Evolutionary conservation across 768 basidiomycete genomes (phyloP).

Genomic region (Russula abietina): DNA sequence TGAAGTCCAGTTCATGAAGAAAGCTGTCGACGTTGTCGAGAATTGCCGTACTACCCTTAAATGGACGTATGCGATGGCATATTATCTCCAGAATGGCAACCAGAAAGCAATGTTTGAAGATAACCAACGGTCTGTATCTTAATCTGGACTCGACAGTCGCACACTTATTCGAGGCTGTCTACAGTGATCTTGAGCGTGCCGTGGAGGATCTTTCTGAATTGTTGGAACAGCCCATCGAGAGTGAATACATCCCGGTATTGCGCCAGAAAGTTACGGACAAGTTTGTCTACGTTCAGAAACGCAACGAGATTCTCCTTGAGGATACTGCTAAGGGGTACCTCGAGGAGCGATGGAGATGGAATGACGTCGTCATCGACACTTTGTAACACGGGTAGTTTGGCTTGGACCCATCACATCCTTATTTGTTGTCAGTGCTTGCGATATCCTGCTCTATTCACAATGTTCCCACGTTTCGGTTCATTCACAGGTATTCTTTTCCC

Average conservation of each 20-base stretch:
- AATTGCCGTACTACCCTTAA: conserved; percentile 93
- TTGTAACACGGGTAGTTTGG: conserved; percentile 32
- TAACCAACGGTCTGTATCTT: conserved; percentile 69
- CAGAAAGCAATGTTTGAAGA: conserved; percentile 95
- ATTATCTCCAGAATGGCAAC: conserved; percentile 86
- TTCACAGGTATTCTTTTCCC: background rate
- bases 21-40: conserved; percentile 88
- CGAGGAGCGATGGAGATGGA: conserved; percentile 85
- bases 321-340: conserved; percentile 89
- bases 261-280: conserved; percentile 95
- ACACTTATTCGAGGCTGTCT: conserved; percentile 12
- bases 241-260: conserved; percentile 72
- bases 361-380: conserved; percentile 61
- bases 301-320: conserved; percentile 91
- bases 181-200: conserved; percentile 85
- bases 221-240: conserved; percentile 85
- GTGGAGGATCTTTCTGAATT: conserved; percentile 94
- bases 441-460: conserved; percentile 6
- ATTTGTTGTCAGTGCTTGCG: conserved; percentile 6
- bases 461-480: conserved; percentile 2
- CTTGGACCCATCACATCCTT: background rate
- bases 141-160: background rate
- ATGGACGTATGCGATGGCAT: conserved; percentile 99
- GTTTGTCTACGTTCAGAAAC: conserved; percentile 95
- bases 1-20: conserved; percentile 98